A percentile compares a stretch with the other conserved stretches of the same genome.
phyloP scores from a whole-genome alignment of 2,329 filamentous ascomycete genomes.

The Apiospora aurea region DNA sequence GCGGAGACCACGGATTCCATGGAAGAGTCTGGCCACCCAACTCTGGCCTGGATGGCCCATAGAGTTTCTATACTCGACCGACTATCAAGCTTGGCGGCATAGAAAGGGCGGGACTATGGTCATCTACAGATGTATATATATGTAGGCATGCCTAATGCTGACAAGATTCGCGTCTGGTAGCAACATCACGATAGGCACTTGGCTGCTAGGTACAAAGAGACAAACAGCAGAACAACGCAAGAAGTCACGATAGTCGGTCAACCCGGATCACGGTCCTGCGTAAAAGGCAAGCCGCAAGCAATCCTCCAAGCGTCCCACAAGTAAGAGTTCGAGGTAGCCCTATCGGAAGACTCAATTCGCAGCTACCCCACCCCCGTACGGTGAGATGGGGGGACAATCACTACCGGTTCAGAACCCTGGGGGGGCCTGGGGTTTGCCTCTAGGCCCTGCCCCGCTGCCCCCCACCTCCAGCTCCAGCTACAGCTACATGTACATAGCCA shows the following conservation, averaged over 20 bases:
- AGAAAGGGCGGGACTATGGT: background rate
- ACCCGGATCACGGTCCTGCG: background rate
- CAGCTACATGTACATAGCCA: background rate
- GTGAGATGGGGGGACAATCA: slow-evolving; percentile 3
- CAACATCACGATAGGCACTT: slow-evolving; percentile 3
- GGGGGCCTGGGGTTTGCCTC: background rate
- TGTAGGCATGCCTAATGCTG: slow-evolving; percentile 3
- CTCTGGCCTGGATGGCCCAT: background rate
- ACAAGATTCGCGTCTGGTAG: background rate
- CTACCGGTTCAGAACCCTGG: background rate
- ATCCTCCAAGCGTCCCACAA: background rate
- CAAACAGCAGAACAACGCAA: background rate
- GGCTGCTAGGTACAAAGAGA: background rate
- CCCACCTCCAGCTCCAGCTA: slow-evolving; percentile 14
- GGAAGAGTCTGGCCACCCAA: background rate
- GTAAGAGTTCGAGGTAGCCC: background rate
- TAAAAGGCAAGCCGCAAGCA: background rate
- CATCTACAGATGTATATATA: background rate
- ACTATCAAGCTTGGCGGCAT: slow-evolving; percentile 11
- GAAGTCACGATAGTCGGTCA: slow-evolving; percentile 15
- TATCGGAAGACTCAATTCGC: slow-evolving; percentile 9
- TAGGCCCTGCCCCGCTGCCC: background rate
- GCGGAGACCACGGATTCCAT: background rate
- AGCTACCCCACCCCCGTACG: slow-evolving; percentile 12
- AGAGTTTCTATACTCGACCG: slow-evolving; percentile 2